These are phyloP conservation scores for Pseudogymnoascus pannorum DNA, from an alignment of 2,329 filamentous ascomycete species.

Conservation along the genomic window DNA sequence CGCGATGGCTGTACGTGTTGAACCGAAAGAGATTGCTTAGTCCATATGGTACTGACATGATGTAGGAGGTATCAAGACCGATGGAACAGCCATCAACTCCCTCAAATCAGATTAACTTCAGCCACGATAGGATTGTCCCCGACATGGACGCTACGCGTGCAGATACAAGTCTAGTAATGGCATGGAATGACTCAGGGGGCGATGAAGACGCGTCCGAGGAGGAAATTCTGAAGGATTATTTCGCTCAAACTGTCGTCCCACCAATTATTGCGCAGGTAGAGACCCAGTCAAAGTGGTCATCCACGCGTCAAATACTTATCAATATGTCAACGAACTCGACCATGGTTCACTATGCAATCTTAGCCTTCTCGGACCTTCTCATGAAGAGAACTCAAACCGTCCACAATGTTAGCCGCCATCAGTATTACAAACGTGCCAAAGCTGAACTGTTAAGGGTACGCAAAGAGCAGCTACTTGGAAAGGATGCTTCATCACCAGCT, in stretches of 20 bases:
- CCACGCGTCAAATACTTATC: slow-evolving; percentile 41
- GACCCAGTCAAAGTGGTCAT: slow-evolving; percentile 44
- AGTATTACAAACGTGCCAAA: slow-evolving; percentile 14
- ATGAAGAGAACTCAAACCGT: slow-evolving; percentile 16
- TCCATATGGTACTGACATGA: neutral
- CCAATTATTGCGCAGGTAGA: slow-evolving; percentile 47
- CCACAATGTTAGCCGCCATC: slow-evolving; percentile 10
- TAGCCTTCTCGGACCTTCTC: slow-evolving; percentile 43
- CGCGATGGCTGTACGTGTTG: neutral
- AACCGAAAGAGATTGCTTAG: neutral
- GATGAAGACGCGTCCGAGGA: slow-evolving; percentile 28
- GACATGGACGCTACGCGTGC: neutral
- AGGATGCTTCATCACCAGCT: slow-evolving; percentile 1
- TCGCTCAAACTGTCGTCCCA: slow-evolving; percentile 41
- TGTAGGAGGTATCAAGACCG: slow-evolving; percentile 16
- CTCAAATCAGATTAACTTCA: neutral
- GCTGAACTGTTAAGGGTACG: slow-evolving; percentile 8
- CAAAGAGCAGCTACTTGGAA: neutral
- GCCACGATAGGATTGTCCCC: neutral
- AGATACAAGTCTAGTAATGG: neutral
- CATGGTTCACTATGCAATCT: slow-evolving; percentile 41
- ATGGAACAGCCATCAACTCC: neutral
- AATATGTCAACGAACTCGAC: slow-evolving; percentile 40
- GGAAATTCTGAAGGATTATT: slow-evolving; percentile 40
- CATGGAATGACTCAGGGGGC: slow-evolving; percentile 15